Base-by-base conservation (phyloP, 1,284 basidiomycete species). In the Phellopilus nigrolimitatus region DNA sequence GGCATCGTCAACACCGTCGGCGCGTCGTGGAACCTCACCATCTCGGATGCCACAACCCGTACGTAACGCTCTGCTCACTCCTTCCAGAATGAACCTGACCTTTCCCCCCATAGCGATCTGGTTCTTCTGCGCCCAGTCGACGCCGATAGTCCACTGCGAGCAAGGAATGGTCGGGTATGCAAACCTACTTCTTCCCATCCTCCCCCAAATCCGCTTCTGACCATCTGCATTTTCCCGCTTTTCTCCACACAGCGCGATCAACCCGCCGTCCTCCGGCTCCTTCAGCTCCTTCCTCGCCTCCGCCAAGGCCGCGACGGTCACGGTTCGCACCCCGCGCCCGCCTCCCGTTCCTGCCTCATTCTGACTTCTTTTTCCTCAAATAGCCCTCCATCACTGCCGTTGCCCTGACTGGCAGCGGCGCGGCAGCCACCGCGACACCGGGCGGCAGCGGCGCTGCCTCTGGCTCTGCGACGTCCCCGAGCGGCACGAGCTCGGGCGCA, bases 151-250 rank as follows among this genome's bases (percentile, higher is more conserved):
- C 13, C 57, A 58, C 50, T 58, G 57, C 37, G 21, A 44, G 15
- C 22, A 27, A 4, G 57, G 55, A 4, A 58, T 58, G 57, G 57
- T 58, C 34, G 57, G 54, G 54, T 56, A 17, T 17, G 34, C 19
- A 37, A 30, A 6, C 6, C 12, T 15, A 13, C 19, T 33, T 45
- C 30, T 45, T 25, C 9, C 31, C 12, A n/a, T 17, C 34, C 7
- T 37, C 31, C 31, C 6, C 31, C 2, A 6, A 10, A 2, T 8
- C 21, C 22, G n/a, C n/a, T n/a, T 4, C 3, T 9, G 15, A n/a
- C 10, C 3, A 7, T 25, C 30, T 24, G 24, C 7, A 41, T 15
- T 21, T 13, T 19, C 7, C 10, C 25, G 19, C 25, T 27, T 17
- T 22, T 31, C 17, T 9, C 1, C 19, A 15, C 34, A 17, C 15